Evolutionary conservation across 2,329 filamentous ascomycete species (phyloP).

Genomic region (Microcyclospora tardicrescens): DNA sequence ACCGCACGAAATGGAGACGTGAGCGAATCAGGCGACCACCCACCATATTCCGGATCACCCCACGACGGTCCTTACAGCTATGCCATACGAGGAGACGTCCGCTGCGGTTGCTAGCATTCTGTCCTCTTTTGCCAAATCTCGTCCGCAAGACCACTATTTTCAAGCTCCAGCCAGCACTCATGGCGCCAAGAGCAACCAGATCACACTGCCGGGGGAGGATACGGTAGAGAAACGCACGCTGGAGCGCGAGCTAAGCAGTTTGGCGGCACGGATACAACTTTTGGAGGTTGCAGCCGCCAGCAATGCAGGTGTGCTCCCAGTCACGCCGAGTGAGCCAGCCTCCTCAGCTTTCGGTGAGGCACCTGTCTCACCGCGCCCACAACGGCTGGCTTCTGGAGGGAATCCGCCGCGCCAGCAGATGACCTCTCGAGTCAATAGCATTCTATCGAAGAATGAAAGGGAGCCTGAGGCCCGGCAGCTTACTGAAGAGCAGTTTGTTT

Average conservation of each 20-base stretch:
- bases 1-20: no score
- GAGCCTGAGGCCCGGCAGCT: conserved; percentile 40
- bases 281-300: conserved; percentile 64
- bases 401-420: conserved; percentile 21
- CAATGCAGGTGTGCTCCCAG: conserved; percentile 43
- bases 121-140: conserved; percentile 36
- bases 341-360: conserved; percentile 43
- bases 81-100: conserved; percentile 22
- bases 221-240: conserved; percentile 63
- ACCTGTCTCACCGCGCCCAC: conserved; percentile 20
- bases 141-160: conserved; percentile 33
- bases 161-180: conserved; percentile 35
- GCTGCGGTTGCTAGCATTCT: conserved; percentile 28
- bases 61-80: conserved; percentile 3
- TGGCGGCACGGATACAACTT: conserved; percentile 64
- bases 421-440: conserved; percentile 36
- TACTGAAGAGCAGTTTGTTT: conserved; percentile 71
- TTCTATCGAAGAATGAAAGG: conserved; percentile 42
- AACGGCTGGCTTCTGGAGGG: conserved; percentile 8
- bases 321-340: conserved; percentile 62
- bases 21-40: no score
- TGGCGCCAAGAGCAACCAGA: conserved; percentile 37
- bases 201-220: conserved; percentile 65
- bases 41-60: no score
- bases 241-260: conserved; percentile 68